These are phyloP conservation scores for Capsicum chinense DNA, from an alignment of 257 asterid species.

Conservation along the genomic window DNA sequence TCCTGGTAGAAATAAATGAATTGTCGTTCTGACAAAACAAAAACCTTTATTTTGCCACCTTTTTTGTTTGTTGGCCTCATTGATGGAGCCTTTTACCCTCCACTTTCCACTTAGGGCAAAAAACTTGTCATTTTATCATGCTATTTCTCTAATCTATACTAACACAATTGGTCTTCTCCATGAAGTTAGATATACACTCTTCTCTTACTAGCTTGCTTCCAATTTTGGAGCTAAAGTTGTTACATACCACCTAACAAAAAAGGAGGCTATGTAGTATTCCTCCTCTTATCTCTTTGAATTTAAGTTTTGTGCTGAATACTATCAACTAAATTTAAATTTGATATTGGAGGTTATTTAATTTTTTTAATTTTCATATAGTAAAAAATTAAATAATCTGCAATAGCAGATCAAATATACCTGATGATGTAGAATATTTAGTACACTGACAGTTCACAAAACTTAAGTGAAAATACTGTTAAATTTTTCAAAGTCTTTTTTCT, in stretches of 20 bases:
- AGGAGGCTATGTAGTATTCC: too few species aligned
- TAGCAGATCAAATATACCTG: too few species aligned
- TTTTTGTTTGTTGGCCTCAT: not conserved
- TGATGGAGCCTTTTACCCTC: not conserved
- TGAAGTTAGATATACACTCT: not conserved
- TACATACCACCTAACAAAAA: not conserved
- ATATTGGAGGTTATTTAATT: too few species aligned
- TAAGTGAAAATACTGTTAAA: too few species aligned
- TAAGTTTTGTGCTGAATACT: too few species aligned
- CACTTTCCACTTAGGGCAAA: not conserved
- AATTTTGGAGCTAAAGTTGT: not conserved
- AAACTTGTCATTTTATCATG: not conserved
- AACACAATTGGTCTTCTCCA: not conserved
- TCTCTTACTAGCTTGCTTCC: not conserved
- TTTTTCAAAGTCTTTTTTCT: too few species aligned
- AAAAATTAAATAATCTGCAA: too few species aligned
- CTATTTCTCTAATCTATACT: not conserved
- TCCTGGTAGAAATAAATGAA: not conserved
- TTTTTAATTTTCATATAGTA: too few species aligned
- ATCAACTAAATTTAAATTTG: too few species aligned
- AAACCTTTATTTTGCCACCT: not conserved
- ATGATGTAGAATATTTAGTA: too few species aligned
- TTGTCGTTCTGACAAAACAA: not conserved
- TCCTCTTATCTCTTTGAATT: too few species aligned
- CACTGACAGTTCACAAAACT: too few species aligned